Percentiles rank a stretch among this genome's conserved stretches.
Conservation (phyloP, 106 monocot species). For the Allium cepa region DNA sequence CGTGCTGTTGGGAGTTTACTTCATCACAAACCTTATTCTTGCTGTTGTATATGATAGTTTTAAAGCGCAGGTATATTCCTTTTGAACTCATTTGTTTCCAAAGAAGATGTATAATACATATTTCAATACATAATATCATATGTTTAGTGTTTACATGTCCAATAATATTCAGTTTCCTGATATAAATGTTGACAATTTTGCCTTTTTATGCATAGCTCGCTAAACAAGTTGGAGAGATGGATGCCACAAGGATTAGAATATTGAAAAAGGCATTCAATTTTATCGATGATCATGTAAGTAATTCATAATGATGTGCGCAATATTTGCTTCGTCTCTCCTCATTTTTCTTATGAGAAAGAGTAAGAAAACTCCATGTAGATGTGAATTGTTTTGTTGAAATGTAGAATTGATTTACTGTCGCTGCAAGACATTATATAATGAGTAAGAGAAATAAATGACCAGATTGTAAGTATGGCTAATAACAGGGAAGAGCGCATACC, state of each 20-base stretch:
- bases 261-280: slow-evolving; percentile 83
- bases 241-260: slow-evolving; percentile 57
- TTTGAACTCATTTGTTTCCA: slow-evolving; percentile 3
- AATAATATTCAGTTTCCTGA: no score
- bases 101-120: not conserved
- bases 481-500: no score
- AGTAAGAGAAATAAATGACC: no score
- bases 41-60: slow-evolving; percentile 98
- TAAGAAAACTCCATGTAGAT: no score
- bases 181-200: not conserved
- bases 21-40: slow-evolving; percentile 95
- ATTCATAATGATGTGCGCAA: not conserved
- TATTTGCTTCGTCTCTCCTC: no score
- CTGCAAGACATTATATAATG: no score
- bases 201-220: slow-evolving; percentile 48
- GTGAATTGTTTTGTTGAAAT: no score
- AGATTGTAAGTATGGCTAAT: no score
- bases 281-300: slow-evolving; percentile 73
- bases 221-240: slow-evolving; percentile 81
- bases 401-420: no score
- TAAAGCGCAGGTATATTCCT: slow-evolving; percentile 68
- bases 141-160: no score
- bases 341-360: no score
- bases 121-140: no score
- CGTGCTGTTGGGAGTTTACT: slow-evolving; percentile 89